Conservation (phyloP, 1,284 basidiomycete genomes). For the Stereum hirsutum region DNA sequence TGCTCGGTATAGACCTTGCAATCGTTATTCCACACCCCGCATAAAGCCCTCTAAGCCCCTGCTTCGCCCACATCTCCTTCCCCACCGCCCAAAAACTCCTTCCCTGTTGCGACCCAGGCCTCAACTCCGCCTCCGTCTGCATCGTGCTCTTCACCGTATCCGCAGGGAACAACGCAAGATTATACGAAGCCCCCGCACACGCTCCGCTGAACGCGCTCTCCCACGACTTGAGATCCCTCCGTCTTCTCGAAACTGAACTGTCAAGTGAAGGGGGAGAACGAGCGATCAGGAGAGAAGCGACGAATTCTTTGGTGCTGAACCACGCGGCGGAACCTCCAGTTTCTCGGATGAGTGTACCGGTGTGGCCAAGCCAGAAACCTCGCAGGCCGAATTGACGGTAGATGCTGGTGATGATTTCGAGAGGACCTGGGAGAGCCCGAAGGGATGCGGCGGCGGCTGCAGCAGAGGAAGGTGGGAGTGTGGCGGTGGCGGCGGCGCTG, state of each 20-base stretch:
- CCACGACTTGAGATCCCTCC: constrained; percentile 57
- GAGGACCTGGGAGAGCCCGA: constrained; percentile 45
- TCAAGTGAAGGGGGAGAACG: constrained; percentile 20
- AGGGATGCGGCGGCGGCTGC: constrained; percentile 14
- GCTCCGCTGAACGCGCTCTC: constrained; percentile 86
- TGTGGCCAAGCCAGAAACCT: constrained; percentile 85
- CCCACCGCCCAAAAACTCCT: constrained; percentile 68
- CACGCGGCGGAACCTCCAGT: constrained; percentile 83
- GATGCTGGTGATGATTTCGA: constrained; percentile 57
- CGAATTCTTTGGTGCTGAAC: constrained; percentile 81
- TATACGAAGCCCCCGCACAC: constrained; percentile 81
- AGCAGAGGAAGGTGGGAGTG: constrained; percentile 19
- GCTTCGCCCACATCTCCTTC: constrained; percentile 63
- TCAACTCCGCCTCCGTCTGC: constrained; percentile 89
- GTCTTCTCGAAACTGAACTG: constrained; percentile 14
- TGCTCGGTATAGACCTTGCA: constrained; percentile 80
- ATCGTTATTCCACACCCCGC: constrained; percentile 95
- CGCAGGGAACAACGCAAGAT: constrained; percentile 82
- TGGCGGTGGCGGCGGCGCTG: constrained; percentile 16
- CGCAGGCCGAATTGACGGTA: constrained; percentile 59
- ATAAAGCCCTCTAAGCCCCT: constrained; percentile 84
- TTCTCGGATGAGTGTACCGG: constrained; percentile 80
- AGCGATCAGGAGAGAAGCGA: constrained; percentile 47
- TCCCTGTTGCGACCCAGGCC: constrained; percentile 44
- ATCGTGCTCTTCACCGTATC: constrained; percentile 94